A percentile compares a stretch with the other conserved stretches of the same genome.
Conservation (phyloP, 352 stramenopile genomes). For the Poterioochromonas sp. region DNA sequence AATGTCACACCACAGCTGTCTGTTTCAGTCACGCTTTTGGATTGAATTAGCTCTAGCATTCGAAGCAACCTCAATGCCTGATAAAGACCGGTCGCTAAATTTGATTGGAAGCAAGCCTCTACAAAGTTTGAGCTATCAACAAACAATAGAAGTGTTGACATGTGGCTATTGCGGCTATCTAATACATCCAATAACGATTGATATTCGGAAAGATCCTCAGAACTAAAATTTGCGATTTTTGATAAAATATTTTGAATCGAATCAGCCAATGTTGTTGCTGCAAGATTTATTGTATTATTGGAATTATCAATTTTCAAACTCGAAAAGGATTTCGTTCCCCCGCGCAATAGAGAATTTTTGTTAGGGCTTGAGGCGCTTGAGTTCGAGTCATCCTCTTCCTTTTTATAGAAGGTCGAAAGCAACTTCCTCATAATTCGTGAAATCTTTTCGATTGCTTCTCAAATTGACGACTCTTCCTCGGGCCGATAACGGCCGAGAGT, state of each 20-base stretch:
- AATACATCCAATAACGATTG: neutral
- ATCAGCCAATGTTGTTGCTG: neutral
- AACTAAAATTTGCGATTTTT: neutral
- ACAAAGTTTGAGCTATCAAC: conserved; percentile 8
- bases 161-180: too few relatives aligned
- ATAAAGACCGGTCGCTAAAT: conserved; percentile 17
- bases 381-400: too few relatives aligned
- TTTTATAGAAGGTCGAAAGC: too few relatives aligned
- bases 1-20: neutral
- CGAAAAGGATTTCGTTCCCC: too few relatives aligned
- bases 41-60: conserved; percentile 22
- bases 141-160: neutral
- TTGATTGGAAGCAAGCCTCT: neutral
- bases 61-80: conserved; percentile 17
- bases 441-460: too few relatives aligned
- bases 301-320: too few relatives aligned
- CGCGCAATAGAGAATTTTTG: too few relatives aligned
- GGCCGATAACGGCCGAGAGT: too few relatives aligned
- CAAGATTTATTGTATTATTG: too few relatives aligned
- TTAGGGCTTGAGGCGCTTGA: too few relatives aligned
- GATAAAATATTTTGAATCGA: conserved; percentile 16
- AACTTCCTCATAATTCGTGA: too few relatives aligned
- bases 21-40: neutral
- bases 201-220: conserved; percentile 9
- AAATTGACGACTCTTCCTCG: too few relatives aligned